Base-by-base conservation (phyloP, 2,329 filamentous ascomycete genomes). In the Rosellinia necatrix region DNA sequence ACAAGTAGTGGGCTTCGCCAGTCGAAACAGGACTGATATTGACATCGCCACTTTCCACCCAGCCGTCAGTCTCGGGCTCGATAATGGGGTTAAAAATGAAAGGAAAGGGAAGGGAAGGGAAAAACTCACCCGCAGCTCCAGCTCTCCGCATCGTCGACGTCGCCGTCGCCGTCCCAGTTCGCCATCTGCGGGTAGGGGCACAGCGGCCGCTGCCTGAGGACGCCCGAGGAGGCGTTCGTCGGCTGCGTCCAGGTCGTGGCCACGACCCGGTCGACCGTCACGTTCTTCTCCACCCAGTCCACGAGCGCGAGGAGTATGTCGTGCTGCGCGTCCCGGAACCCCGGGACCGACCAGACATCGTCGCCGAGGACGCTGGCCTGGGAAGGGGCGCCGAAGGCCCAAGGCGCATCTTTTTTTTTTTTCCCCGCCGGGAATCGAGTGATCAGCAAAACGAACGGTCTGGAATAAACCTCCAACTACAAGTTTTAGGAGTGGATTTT, bases 151-250 rank as follows among this genome's bases (percentile, higher is more conserved):
- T 66, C 50, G 32, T 71, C 64, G 7, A 67, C 57, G 56, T 76
- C 70, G 1, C 72, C 73, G 3, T 17, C 35, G 6, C 71, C 70
- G 17, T 70, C 64, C 65, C 72, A 77, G 66, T n/a, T 69, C 59
- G 72, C 66, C 48, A 70, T 67, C 47, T 66, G 58, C 8, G 73
- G 72, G 49, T 73, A 75, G 19, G 72, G 69, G 63, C 81, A 83
- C 48, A 83, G 64, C 4, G 74, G 74, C 30, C 80, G 71, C 61
- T 75, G 75, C 43, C 76, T 75, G 41, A 74, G 59, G 1, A 82
- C 69, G 0, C 73, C 78, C 1, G 68, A 66, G 9, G 64, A 61
- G 10, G 62, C 44, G 17, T 72, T 63, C 3, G 49, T 62, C 17
- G 59, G 25, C 10, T 58, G 54, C 1, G 63, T 65, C 70, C 70